Percentiles rank a stretch among this genome's conserved stretches.
Conservation (phyloP, 768 basidiomycete species). For the Tylopilus sp. region DNA sequence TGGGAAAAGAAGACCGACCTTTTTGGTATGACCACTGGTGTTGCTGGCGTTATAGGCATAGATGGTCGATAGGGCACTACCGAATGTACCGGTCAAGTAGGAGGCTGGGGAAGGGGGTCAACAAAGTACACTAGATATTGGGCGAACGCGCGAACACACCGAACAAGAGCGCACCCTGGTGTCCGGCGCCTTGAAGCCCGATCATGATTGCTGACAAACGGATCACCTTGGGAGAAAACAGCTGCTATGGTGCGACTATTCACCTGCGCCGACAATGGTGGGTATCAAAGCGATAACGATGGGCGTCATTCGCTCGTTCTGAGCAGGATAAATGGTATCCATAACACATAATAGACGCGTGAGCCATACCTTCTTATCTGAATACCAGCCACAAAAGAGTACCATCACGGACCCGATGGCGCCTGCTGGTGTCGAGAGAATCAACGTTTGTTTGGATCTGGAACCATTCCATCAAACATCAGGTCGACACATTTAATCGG, state of each 20-base stretch:
- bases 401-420: conserved; percentile 46
- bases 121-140: background rate
- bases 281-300: conserved; percentile 56
- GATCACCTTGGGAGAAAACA: background rate
- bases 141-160: conserved; percentile 33
- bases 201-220: conserved; percentile 43
- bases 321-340: background rate
- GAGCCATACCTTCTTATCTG: conserved; percentile 51
- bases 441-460: conserved; percentile 51
- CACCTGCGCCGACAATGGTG: conserved; percentile 55
- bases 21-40: conserved; percentile 64
- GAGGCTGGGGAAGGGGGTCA: conserved; percentile 33
- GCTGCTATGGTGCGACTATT: background rate
- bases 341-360: background rate
- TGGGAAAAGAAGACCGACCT: conserved; percentile 28
- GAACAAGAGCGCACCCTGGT: conserved; percentile 54
- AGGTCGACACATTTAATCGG: background rate
- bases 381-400: conserved; percentile 59
- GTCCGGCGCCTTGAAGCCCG: conserved; percentile 44
- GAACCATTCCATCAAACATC: background rate
- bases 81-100: conserved; percentile 54
- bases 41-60: conserved; percentile 67
- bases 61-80: conserved; percentile 54
- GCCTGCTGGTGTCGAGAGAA: conserved; percentile 51
- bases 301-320: conserved; percentile 60